A percentile compares a stretch with the other conserved stretches of the same genome.
phyloP scores from a whole-genome alignment of 2,329 filamentous ascomycete genomes.

The Dothideomycetes sp. region DNA sequence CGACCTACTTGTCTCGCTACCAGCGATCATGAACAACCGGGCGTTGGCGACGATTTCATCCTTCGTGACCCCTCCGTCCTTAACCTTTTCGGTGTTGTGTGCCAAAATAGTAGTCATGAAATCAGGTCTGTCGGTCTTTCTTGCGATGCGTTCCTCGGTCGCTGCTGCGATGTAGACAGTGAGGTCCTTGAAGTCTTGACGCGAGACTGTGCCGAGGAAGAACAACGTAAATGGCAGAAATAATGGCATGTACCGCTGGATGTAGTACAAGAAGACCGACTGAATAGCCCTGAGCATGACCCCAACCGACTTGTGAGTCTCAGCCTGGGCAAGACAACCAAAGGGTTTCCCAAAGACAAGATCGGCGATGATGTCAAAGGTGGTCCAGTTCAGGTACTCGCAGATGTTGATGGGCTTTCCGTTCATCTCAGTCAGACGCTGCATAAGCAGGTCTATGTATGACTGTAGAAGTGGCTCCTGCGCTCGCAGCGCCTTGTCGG shows the following conservation, averaged over 20 bases:
- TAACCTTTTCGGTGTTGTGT: too few species aligned
- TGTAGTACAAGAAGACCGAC: conserved; percentile 16
- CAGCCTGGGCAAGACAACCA: conserved; percentile 15
- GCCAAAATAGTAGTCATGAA: conserved; percentile 14
- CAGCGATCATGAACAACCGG: conserved; percentile 28
- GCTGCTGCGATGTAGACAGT: conserved; percentile 14
- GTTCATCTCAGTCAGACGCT: neutral
- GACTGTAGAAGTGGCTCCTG: conserved; percentile 28
- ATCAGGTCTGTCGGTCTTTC: conserved; percentile 17
- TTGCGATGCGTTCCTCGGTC: conserved; percentile 16
- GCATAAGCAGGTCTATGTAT: conserved; percentile 29
- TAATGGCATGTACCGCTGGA: conserved; percentile 16
- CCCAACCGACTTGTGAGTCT: conserved; percentile 21
- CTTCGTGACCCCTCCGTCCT: conserved; percentile 7
- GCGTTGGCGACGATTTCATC: conserved; percentile 23
- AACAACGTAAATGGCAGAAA: conserved; percentile 7
- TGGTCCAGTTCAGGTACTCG: conserved; percentile 8
- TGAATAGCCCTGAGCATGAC: conserved; percentile 16
- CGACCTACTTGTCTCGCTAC: conserved; percentile 44
- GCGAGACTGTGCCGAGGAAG: conserved; percentile 12
- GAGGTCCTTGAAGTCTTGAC: conserved; percentile 14
- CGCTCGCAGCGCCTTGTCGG: conserved; percentile 28
- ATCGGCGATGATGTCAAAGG: conserved; percentile 28
- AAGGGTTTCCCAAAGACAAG: conserved; percentile 23
- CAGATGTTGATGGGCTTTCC: neutral